Conservation (phyloP, 2,329 filamentous ascomycete genomes). For the Colletotrichum sp. region DNA sequence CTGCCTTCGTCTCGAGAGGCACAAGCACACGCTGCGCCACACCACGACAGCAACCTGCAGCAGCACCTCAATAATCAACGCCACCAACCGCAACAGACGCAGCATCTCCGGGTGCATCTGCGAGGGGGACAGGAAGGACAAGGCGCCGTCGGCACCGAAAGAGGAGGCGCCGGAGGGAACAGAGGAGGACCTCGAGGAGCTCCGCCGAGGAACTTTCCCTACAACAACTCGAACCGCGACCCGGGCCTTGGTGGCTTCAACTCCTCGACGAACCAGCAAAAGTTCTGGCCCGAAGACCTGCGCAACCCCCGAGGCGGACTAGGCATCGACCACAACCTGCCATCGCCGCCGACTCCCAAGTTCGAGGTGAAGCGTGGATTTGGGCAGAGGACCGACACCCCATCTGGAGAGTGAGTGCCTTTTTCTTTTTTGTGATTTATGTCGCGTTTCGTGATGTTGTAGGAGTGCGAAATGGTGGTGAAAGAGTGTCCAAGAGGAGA, state of each 20-base stretch:
- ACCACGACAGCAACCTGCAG: background rate
- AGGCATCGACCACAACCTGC: background rate
- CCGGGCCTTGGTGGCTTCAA: background rate
- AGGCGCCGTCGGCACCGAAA: background rate
- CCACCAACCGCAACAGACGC: background rate
- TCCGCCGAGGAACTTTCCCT: background rate
- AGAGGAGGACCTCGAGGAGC: background rate
- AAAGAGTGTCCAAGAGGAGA: background rate
- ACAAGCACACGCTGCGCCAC: background rate
- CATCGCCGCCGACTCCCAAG: background rate
- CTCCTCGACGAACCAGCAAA: slow-evolving; percentile 7
- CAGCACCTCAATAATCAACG: background rate
- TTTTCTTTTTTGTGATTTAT: background rate
- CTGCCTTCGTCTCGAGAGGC: background rate
- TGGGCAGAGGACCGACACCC: background rate
- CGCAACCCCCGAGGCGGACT: slow-evolving; percentile 7
- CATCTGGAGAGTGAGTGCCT: background rate
- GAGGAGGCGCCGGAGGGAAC: background rate
- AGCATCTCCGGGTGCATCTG: background rate
- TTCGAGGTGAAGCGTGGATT: background rate
- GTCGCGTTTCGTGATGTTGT: background rate
- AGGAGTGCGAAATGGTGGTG: background rate
- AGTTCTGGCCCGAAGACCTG: slow-evolving; percentile 11
- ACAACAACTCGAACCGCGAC: background rate
- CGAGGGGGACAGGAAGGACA: background rate